phyloP scores from a whole-genome alignment of 2,329 filamentous ascomycete genomes.

The Epichloe baconii region DNA sequence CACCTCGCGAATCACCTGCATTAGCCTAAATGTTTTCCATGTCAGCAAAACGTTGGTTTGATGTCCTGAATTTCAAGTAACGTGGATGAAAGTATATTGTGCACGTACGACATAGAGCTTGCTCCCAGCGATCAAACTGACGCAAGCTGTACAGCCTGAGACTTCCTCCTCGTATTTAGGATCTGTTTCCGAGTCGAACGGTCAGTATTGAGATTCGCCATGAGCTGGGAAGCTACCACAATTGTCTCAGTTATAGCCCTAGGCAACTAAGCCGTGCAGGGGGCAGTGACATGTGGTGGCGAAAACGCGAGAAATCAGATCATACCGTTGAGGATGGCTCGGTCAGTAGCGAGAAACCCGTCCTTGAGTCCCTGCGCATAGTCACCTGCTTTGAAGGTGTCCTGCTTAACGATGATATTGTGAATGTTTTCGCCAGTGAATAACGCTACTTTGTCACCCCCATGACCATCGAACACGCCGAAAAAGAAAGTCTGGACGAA shows the following conservation, averaged over 20 bases:
- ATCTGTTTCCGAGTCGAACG: constrained; percentile 40
- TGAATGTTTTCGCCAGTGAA: constrained; percentile 90
- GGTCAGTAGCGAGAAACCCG: constrained; percentile 89
- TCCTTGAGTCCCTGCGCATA: constrained; percentile 95
- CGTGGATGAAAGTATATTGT: neutral
- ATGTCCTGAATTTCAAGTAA: neutral
- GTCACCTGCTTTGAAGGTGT: constrained; percentile 80
- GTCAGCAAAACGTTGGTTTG: constrained; percentile 7
- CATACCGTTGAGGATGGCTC: constrained; percentile 88
- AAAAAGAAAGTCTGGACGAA: constrained; percentile 81
- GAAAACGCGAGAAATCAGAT: neutral
- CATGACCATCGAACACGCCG: constrained; percentile 95
- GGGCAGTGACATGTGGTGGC: neutral
- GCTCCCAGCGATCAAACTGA: constrained; percentile 74
- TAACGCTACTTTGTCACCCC: constrained; percentile 88
- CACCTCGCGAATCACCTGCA: constrained; percentile 88
- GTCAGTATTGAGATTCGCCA: constrained; percentile 1
- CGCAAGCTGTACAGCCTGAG: constrained; percentile 92
- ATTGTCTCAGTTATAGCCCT: neutral
- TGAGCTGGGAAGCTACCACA: neutral
- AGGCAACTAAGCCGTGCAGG: neutral
- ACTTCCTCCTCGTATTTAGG: constrained; percentile 96
- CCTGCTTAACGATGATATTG: constrained; percentile 88
- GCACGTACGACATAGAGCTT: constrained; percentile 87
- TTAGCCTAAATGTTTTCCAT: constrained; percentile 54